Base-by-base conservation (phyloP, 441 rosid genomes). In the Biscutella laevigata region DNA sequence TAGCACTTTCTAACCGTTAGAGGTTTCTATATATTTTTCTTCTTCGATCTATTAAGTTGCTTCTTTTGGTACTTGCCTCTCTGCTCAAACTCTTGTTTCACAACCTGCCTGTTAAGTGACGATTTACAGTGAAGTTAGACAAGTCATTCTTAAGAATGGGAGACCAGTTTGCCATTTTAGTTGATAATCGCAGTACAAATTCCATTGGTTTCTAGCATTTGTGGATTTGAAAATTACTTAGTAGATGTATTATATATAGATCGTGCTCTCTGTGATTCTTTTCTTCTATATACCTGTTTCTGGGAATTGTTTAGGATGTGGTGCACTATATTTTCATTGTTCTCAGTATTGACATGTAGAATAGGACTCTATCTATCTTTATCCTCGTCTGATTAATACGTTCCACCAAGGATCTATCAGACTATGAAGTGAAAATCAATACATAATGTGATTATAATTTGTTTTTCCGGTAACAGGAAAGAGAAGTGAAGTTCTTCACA, bases 401-500 rank as follows among this genome's bases (percentile, higher is more conserved):
- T 17, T 17, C 20, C 20, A 17, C 20, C 20, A 17, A 17, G 3
- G 20, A 17, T 17, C 20, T 17, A 17, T 17, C 20, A 17, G 3
- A 17, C 20, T 17, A 17, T 17, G 3, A 17, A 17, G 20, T 17
- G 20, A 17, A 17, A n/a, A n/a, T n/a, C n/a, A n/a, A n/a, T n/a
- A n/a, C n/a, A n/a, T n/a, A n/a, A n/a, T n/a, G n/a, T n/a, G n/a
- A n/a, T n/a, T n/a, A n/a, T n/a, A n/a, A n/a, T n/a, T n/a, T n/a
- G n/a, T n/a, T n/a, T n/a, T n/a, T n/a, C n/a, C n/a, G n/a, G n/a
- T n/a, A n/a, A n/a, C n/a, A n/a, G n/a, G 99, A 92, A 75, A 83
- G 95, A 46, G 97, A 88, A 64, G 97, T 88, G 71, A 92, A 88
- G 70, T 88, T 86, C 61, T 92, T 92, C 73, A 92, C 95, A 0